Evolutionary conservation across 768 basidiomycete species (phyloP).

Genomic region (Kwoniella mangroviensis): DNA sequence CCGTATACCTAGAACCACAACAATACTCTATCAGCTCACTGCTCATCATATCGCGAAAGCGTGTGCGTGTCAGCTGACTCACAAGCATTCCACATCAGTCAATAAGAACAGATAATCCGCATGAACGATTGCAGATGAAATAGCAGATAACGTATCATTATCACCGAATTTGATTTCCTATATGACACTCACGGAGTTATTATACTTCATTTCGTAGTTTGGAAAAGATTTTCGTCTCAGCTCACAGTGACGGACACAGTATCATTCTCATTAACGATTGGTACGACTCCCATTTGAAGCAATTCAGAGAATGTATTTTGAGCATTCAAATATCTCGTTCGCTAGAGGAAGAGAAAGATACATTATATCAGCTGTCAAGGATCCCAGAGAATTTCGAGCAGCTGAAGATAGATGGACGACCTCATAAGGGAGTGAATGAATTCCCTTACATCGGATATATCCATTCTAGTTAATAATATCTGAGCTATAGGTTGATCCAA

Average conservation of each 20-base stretch:
- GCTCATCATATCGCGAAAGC: not conserved
- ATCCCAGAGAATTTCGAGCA: too few species aligned
- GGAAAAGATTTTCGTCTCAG: not conserved
- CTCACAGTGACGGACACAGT: conserved; percentile 92
- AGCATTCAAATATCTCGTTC: conserved; percentile 92
- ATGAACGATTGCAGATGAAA: conserved; percentile 95
- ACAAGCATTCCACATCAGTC: conserved; percentile 91
- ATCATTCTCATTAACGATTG: conserved; percentile 99
- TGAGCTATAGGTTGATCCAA: conserved; percentile 95
- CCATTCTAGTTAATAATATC: conserved; percentile 87
- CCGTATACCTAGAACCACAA: conserved; percentile 66
- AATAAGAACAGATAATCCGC: conserved; percentile 96
- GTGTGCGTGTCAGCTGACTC: conserved; percentile 9
- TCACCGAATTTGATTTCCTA: conserved; percentile 99
- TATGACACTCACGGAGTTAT: not conserved
- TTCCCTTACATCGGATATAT: conserved; percentile 96
- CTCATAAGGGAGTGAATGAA: too few species aligned
- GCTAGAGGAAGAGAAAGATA: too few species aligned
- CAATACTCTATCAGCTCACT: not conserved
- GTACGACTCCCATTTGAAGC: conserved; percentile 89
- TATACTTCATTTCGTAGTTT: too few species aligned
- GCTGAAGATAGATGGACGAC: too few species aligned
- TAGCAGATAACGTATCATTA: conserved; percentile 96
- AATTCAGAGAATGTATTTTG: conserved; percentile 93
- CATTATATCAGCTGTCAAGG: too few species aligned